Conservation (phyloP, 768 basidiomycete genomes). For the Tylopilus vinaceipallidus region DNA sequence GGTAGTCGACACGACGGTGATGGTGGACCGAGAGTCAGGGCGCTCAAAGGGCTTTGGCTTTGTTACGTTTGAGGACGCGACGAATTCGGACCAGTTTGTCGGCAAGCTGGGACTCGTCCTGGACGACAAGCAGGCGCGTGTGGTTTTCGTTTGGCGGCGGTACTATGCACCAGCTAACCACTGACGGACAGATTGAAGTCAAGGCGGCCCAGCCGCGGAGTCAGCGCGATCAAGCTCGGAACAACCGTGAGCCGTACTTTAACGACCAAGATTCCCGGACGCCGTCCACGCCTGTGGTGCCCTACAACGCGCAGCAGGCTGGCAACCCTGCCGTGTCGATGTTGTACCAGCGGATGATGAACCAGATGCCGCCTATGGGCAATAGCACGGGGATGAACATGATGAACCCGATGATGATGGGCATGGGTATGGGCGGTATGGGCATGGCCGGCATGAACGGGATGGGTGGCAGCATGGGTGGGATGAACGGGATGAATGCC, state of each 20-base stretch:
- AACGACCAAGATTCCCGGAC: constrained; percentile 37
- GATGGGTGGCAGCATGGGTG: constrained; percentile 32
- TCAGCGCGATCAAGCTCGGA: constrained; percentile 55
- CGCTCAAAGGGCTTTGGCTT: constrained; percentile 85
- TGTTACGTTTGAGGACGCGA: constrained; percentile 72
- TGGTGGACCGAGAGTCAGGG: constrained; percentile 76
- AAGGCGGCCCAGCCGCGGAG: constrained; percentile 76
- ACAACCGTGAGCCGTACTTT: constrained; percentile 31
- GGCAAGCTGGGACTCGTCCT: constrained; percentile 64
- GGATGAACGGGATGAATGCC: constrained; percentile 13
- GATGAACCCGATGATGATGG: constrained; percentile 49
- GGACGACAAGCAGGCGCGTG: constrained; percentile 72
- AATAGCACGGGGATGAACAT: constrained; percentile 48
- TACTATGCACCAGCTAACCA: neutral
- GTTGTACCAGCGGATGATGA: constrained; percentile 38
- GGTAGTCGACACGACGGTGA: constrained; percentile 81
- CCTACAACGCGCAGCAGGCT: constrained; percentile 35
- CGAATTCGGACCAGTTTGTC: constrained; percentile 63
- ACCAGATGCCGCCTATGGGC: constrained; percentile 43
- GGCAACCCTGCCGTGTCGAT: constrained; percentile 34
- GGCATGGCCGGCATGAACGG: constrained; percentile 27
- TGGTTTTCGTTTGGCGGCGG: neutral
- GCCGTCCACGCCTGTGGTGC: constrained; percentile 31
- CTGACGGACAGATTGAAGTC: constrained; percentile 65
- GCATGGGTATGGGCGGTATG: constrained; percentile 45